Base-by-base conservation (phyloP, 2,329 filamentous ascomycete species). In the Colletotrichum liaoningense region DNA sequence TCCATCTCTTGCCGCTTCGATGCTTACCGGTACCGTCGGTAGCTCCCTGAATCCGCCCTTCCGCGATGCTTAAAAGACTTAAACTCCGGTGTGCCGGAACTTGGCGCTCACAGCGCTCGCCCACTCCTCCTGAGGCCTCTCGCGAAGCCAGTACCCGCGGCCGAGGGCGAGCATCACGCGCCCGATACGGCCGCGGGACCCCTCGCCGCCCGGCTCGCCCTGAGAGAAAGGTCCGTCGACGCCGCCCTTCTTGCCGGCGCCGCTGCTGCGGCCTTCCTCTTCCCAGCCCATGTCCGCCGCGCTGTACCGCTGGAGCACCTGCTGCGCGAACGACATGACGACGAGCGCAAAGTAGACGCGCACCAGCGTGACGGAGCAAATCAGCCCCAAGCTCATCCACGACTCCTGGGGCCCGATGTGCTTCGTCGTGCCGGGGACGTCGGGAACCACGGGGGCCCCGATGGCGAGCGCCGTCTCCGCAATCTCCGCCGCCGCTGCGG, bases 331-430 rank as follows among this genome's bases (percentile, higher is more conserved):
- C 7, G 94, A 91, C 83, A 97, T 91, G 81, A 97, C 91, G 67
- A 98, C 89, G 49, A 98, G 86, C 77, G 93, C 91, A 78, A 97
- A 95, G 85, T 98, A 98, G 35, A 95, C 82, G 35, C 95, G 89
- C 54, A 97, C 86, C 14, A 93, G 86, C 84, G 93, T 97, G 75
- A 98, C 89, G 2, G 88, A 83, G 38, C 89, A 88, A 74, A 98
- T 94, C 67, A 97, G 87, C 12, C 92, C 86, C 81, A 98, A 93
- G 83, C 93, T 96, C 74, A 94, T 92, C 84, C 78, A 91, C 87
- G 83, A 93, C 87, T 85, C 92, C 85, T 81, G 94, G 2, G 84
- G 83, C 5, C 77, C 78, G 9, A 77, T 70, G 57, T 75, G 74
- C 56, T 72, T 75, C 1, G 73, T 76, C 5, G 74, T 67, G 63